These are phyloP conservation scores for Colletotrichum melonis DNA, from an alignment of 2,329 filamentous ascomycete species.

Conservation along the genomic window DNA sequence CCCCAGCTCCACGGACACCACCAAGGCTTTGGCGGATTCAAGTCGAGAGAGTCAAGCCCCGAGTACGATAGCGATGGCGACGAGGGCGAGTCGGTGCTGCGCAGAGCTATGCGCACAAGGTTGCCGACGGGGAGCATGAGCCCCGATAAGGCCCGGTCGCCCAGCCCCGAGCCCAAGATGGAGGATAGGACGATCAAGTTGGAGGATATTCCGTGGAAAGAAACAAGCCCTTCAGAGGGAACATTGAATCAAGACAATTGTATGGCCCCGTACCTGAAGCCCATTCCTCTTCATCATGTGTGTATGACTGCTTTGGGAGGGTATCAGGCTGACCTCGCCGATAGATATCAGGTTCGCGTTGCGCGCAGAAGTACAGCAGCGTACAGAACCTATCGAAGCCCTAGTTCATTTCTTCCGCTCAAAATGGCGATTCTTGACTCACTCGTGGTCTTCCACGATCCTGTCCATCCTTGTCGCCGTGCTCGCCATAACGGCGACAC, in stretches of 20 bases:
- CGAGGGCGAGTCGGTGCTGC: conserved; percentile 56
- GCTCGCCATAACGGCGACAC: conserved; percentile 72
- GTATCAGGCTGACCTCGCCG: conserved; percentile 37
- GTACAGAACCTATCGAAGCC: conserved; percentile 85
- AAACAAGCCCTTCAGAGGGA: conserved; percentile 41
- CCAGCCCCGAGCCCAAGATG: conserved; percentile 59
- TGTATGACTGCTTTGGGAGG: neutral
- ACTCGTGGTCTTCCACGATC: conserved; percentile 76
- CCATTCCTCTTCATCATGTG: conserved; percentile 34
- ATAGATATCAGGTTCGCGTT: conserved; percentile 89
- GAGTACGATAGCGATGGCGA: conserved; percentile 49
- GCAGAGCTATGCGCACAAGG: conserved; percentile 64
- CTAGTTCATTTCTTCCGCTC: conserved; percentile 72
- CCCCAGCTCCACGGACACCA: conserved; percentile 36
- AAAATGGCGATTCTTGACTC: conserved; percentile 70
- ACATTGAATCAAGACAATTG: conserved; percentile 57
- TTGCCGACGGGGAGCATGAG: conserved; percentile 67
- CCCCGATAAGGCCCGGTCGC: conserved; percentile 61
- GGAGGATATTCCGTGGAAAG: conserved; percentile 44
- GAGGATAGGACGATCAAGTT: conserved; percentile 53
- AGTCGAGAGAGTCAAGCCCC: conserved; percentile 45
- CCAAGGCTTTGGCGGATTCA: conserved; percentile 33
- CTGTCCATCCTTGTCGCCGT: conserved; percentile 71
- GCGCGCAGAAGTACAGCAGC: conserved; percentile 88
- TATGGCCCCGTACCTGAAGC: conserved; percentile 47